phyloP scores from a whole-genome alignment of 2,329 filamentous ascomycete species.

The Orbilia brochopaga region DNA sequence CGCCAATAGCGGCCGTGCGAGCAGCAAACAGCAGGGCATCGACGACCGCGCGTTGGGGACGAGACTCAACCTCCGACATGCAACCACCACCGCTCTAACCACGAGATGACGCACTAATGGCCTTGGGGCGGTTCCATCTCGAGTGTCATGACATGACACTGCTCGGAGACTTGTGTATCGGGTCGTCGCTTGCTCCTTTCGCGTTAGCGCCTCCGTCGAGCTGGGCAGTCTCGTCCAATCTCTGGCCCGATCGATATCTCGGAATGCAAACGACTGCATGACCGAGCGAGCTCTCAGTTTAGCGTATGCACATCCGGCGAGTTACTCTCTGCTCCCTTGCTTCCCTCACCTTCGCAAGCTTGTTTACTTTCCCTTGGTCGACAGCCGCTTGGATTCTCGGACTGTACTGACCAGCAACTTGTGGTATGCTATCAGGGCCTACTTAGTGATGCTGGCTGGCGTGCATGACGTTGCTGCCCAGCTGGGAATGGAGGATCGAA shows the following conservation, averaged over 20 bases:
- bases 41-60: too few species aligned
- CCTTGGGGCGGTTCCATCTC: too few species aligned
- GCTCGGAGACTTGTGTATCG: constrained; percentile 1
- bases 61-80: too few species aligned
- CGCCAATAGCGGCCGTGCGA: too few species aligned
- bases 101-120: too few species aligned
- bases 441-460: too few species aligned
- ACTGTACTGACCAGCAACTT: background rate
- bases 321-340: background rate
- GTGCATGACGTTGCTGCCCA: too few species aligned
- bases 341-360: background rate
- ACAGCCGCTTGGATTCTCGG: background rate
- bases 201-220: background rate
- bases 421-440: too few species aligned
- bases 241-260: background rate
- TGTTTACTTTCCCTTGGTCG: constrained; percentile 4
- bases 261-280: background rate
- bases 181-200: background rate
- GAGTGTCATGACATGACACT: background rate
- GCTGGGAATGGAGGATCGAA: too few species aligned
- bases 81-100: too few species aligned
- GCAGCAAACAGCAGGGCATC: too few species aligned
- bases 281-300: background rate
- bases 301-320: constrained; percentile 1
- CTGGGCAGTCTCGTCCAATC: background rate